phyloP scores from a whole-genome alignment of 225 moss, liverwort and hornwort species.

The Physcomitrium patens region DNA sequence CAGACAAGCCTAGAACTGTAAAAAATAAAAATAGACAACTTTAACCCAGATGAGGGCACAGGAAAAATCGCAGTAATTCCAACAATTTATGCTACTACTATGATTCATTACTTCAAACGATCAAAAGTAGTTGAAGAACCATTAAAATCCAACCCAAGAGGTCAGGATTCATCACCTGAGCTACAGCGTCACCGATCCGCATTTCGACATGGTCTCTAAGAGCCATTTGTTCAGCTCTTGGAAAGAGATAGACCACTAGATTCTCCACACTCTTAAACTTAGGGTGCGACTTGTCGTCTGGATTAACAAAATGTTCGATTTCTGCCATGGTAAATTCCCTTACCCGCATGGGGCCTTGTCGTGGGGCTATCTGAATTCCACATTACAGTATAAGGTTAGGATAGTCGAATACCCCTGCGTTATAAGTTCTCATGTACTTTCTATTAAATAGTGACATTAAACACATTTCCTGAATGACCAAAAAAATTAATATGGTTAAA shows the following conservation, averaged over 20 bases:
- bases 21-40: not conserved
- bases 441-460: not conserved
- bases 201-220: slow-evolving; percentile 61
- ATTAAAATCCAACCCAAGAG: not conserved
- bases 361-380: slow-evolving; percentile 69
- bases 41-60: not conserved
- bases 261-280: slow-evolving; percentile 72
- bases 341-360: slow-evolving; percentile 86
- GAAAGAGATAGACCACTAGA: slow-evolving; percentile 69
- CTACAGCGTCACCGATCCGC: slow-evolving; percentile 79
- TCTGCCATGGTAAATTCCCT: slow-evolving; percentile 93
- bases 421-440: not conserved
- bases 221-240: slow-evolving; percentile 63
- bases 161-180: slow-evolving; percentile 46
- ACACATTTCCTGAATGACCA: not conserved
- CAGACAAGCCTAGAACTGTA: not conserved
- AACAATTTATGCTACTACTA: not conserved
- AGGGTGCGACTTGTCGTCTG: slow-evolving; percentile 85
- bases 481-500: not conserved
- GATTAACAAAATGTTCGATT: slow-evolving; percentile 93
- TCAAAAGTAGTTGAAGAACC: not conserved
- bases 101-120: not conserved
- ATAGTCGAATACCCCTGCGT: not conserved
- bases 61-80: not conserved
- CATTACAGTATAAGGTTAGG: not conserved